Evolutionary conservation across 2,329 filamentous ascomycete genomes (phyloP), one percentile per base, ranked within the genome.

Genomic region (Bimuria novae-zelandiae): DNA sequence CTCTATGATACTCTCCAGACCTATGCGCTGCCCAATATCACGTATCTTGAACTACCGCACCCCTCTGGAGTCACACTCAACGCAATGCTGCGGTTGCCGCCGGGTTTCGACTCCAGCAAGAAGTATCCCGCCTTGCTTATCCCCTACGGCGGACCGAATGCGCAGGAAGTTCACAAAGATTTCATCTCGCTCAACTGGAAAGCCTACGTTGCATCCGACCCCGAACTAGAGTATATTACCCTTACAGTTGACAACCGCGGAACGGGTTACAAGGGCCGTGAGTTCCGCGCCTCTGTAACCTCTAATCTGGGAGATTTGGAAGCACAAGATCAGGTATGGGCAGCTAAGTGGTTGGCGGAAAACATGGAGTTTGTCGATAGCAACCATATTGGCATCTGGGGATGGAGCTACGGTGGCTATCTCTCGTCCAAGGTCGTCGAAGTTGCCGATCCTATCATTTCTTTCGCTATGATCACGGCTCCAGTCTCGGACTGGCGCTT

Each of bases 401-500:
- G 87, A 1, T 88, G 84, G 85, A 86, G 82, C 0, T 89, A 82
- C 60, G 87, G 87, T 11, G 87, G 86, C 1, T 89, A 86, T 62
- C 77, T 89, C 1, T 79, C 84, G 0, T 76, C 84, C 46, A 89
- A 89, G 74, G 85, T 87, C 0, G 75, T 89, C 7, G 87, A 89
- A 64, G 76, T 78, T 0, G 76, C 84, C 67, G 82, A 82, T 16
- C 82, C 81, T 1, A 80, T 81, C 14, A 88, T 89, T 68, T 81
- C 83, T 0, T 79, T 86, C 7, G 86, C 80, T 0, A 70, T 89
- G 8, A 84, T 87, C 60, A 85, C 84, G 0, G 86, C 86, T 0
- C 86, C 86, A 0, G 85, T 89, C 0, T 79, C 79, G 2, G 87
- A 89, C 72, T 89, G 85, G 84, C 80, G 85, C 1, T 84, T 89